Base-by-base conservation (phyloP, 2,329 filamentous ascomycete species). In the Aspergillus ruber region DNA sequence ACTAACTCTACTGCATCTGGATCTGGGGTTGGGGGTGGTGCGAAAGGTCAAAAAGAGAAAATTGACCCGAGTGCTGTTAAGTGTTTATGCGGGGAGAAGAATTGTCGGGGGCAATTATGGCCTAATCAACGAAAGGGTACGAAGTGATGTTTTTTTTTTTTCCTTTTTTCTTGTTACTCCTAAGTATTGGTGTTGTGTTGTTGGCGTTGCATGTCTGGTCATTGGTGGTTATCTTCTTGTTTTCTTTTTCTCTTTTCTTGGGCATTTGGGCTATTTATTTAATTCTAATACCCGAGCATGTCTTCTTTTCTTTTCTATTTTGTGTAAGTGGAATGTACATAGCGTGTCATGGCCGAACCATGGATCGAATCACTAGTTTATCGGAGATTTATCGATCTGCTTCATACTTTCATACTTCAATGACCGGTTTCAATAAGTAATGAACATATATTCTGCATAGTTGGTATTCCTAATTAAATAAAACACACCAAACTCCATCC, bases 61-160 rank as follows among this genome's bases (percentile, higher is more conserved):
- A 44, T 61, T 6, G 68, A 72, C 6, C 66, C 72, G 0, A 61
- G 60, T 18, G 65, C 70, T 0, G 64, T 71, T 7, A 62, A 59
- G 35, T 76, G 73, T 59, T 59, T 71, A 1, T 76, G 73, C 44
- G 72, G 72, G 0, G 70, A 69, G 43, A 40, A 45, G 4, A 67
- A 68, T 10, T 76, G 73, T 50, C 68, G 73, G 10, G 66, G 69
- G 1, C 68, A 71, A 18, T 54, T 76, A 3, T 75, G 73, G 70
- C 64, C 66, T 0, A 69, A 65, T 46, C 56, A 62, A 20, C 59
- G 66, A 12, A 70, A 70, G 48, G 60, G 62, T 5, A 60, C 54
- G 1, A 56, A 54, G 18, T 59, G 43, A 39, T 18, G 15, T 40
- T 20, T n/a, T 3, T 3, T 17, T 35, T 27, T 39, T 42, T 18